Evolutionary conservation across 176 grass and related monocot species (phyloP).

Genomic region (Stipa capillata): DNA sequence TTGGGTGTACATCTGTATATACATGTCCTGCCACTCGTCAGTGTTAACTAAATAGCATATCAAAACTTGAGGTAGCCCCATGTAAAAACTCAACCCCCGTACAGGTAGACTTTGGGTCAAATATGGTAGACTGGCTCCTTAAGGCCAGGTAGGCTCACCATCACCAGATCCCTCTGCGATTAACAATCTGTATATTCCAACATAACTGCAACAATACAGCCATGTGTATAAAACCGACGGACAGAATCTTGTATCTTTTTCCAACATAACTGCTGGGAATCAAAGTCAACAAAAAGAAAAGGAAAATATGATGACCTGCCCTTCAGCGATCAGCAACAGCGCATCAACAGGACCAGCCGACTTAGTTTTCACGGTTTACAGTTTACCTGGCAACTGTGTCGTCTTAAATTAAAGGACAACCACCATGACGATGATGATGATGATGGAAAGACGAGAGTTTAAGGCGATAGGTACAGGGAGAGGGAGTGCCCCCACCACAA

Average conservation of each 20-base stretch:
- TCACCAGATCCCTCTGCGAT: neutral
- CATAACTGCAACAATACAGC: neutral
- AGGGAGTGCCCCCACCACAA: conserved; percentile 9
- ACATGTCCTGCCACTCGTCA: neutral
- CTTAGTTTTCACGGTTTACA: neutral
- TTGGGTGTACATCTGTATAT: neutral
- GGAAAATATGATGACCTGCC: neutral
- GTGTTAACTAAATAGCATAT: neutral
- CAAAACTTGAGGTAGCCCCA: neutral
- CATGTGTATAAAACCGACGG: neutral
- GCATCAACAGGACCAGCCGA: too few relatives aligned
- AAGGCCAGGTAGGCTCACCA: too few relatives aligned
- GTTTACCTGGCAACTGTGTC: neutral
- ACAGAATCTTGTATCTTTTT: neutral
- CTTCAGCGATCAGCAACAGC: neutral
- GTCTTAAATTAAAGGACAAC: neutral
- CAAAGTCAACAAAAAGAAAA: neutral
- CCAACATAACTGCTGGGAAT: neutral
- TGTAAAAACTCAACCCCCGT: too few relatives aligned
- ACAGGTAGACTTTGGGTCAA: too few relatives aligned
- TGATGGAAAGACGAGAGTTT: too few relatives aligned
- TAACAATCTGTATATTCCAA: neutral
- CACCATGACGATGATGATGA: too few relatives aligned
- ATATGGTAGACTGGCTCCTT: too few relatives aligned
- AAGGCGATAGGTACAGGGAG: too few relatives aligned